Base-by-base conservation (phyloP, 768 basidiomycete genomes). In the Gloeostereum incarnatum region DNA sequence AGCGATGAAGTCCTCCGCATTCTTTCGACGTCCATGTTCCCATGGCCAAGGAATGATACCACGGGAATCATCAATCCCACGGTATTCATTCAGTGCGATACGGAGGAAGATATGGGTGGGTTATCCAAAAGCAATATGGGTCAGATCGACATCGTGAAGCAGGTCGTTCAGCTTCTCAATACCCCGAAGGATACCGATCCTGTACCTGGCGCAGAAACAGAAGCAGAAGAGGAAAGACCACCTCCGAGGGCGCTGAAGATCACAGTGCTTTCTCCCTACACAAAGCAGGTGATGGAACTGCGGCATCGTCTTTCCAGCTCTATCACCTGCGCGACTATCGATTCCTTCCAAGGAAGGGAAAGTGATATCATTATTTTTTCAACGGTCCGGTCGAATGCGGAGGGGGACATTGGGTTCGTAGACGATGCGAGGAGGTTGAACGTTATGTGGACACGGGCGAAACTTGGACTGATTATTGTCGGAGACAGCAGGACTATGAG, bases 361-460 rank as follows among this genome's bases (percentile, higher is more conserved):
- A 73, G 70, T 42, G 80, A 84, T 43, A 63, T 82, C 33, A 63
- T 82, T 31, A 67, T 84, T 18, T 78, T 80, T 49, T 72, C 75
- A 0, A 70, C 75, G 3, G 80, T 82, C 10, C 68, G 79, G 8
- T 73, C 69, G 46, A 82, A 84, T 45, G 62, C 48, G 13, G 62
- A 69, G 27, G 61, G 64, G 1, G 79, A 82, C 33, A 73, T 82
- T 32, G 79, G 80, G 4, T 84, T 82, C 44, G 56, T 81, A 23
- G 75, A 75, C 18, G 78, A 80, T 52, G 65, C 59, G 33, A 58
- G 78, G 39, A 49, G 78, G 45, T 51, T 78, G 48, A 80, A 83
- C 47, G 80, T 83, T 6, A 78, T 78, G 63, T 82, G 78, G 80
- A 83, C 81, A 10, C 58, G 81, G 1, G 75, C 79, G 1, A 61